These are phyloP conservation scores for Aphanomyces astaci DNA, from an alignment of 352 stramenopile genomes.

Conservation along the genomic window DNA sequence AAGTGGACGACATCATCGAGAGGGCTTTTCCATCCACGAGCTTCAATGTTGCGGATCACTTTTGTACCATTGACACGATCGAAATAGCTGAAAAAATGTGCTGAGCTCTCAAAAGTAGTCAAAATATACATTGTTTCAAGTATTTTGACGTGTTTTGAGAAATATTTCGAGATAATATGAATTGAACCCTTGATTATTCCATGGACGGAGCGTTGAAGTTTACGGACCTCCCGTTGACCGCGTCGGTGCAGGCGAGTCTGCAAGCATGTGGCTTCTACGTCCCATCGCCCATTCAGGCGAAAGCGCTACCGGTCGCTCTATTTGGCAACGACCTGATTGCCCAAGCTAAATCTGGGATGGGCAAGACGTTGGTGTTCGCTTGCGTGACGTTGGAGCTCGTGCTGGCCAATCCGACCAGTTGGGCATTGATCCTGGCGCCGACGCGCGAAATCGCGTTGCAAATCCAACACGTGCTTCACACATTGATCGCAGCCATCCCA, in stretches of 20 bases:
- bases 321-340: conserved; percentile 75
- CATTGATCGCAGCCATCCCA: conserved; percentile 38
- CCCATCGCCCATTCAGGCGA: conserved; percentile 64
- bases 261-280: conserved; percentile 41
- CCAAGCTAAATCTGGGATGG: conserved; percentile 76
- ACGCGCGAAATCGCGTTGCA: conserved; percentile 72
- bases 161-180: too few relatives aligned
- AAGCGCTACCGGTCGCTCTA: conserved; percentile 56
- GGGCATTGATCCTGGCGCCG: conserved; percentile 55
- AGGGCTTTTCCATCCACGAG: too few relatives aligned
- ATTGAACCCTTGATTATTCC: neutral
- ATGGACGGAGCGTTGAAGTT: conserved; percentile 28
- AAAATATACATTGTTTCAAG: too few relatives aligned
- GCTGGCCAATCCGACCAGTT: conserved; percentile 26
- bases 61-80: too few relatives aligned
- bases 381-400: conserved; percentile 54
- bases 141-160: too few relatives aligned
- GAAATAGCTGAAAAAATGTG: too few relatives aligned
- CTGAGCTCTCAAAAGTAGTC: too few relatives aligned
- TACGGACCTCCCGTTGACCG: conserved; percentile 48
- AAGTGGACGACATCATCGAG: too few relatives aligned
- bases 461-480: conserved; percentile 54
- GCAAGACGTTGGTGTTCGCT: conserved; percentile 75
- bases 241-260: conserved; percentile 43
- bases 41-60: too few relatives aligned